Percentiles rank a stretch among this genome's conserved stretches.
Conservation (phyloP, 805 yeast genomes). For the Pichia eremophila region DNA sequence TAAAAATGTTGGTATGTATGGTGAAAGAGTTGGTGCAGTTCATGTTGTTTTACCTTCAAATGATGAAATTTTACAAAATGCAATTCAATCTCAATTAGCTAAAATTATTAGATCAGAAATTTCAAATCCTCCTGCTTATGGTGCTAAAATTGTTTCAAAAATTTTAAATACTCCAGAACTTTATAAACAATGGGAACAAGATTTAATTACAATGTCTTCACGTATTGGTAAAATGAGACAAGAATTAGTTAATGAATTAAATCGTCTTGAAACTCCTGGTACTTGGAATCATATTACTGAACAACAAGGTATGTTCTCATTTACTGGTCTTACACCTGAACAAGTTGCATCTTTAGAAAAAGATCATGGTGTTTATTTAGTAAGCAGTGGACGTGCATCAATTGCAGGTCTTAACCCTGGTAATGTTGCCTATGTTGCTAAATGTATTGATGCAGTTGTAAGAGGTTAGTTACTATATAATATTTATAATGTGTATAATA, state of each 20-base stretch:
- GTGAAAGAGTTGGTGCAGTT: slow-evolving; percentile 94
- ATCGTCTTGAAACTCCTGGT: slow-evolving; percentile 69
- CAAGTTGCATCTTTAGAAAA: slow-evolving; percentile 72
- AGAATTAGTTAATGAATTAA: slow-evolving; percentile 51
- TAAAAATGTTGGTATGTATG: slow-evolving; percentile 93
- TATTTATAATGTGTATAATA: neutral
- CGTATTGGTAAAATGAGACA: slow-evolving; percentile 77
- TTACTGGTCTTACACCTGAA: slow-evolving; percentile 71
- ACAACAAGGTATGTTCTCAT: slow-evolving; percentile 96
- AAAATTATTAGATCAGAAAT: slow-evolving; percentile 72
- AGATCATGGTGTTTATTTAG: slow-evolving; percentile 75
- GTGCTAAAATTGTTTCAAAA: slow-evolving; percentile 80
- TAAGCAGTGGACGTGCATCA: slow-evolving; percentile 79
- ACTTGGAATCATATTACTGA: slow-evolving; percentile 83
- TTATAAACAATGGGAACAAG: slow-evolving; percentile 71
- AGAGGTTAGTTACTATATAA: slow-evolving; percentile 7
- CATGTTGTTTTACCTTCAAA: slow-evolving; percentile 55
- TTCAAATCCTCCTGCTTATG: slow-evolving; percentile 93
- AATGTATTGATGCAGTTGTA: slow-evolving; percentile 73
- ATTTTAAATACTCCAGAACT: slow-evolving; percentile 62
- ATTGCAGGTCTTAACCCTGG: slow-evolving; percentile 84
- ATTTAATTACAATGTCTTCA: slow-evolving; percentile 77
- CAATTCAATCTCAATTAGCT: slow-evolving; percentile 68
- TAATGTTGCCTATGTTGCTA: slow-evolving; percentile 72
- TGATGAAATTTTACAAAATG: slow-evolving; percentile 35